Evolutionary conservation across 2,329 filamentous ascomycete genomes (phyloP), one percentile per base, ranked within the genome.

Genomic region (Madurella mycetomatis): DNA sequence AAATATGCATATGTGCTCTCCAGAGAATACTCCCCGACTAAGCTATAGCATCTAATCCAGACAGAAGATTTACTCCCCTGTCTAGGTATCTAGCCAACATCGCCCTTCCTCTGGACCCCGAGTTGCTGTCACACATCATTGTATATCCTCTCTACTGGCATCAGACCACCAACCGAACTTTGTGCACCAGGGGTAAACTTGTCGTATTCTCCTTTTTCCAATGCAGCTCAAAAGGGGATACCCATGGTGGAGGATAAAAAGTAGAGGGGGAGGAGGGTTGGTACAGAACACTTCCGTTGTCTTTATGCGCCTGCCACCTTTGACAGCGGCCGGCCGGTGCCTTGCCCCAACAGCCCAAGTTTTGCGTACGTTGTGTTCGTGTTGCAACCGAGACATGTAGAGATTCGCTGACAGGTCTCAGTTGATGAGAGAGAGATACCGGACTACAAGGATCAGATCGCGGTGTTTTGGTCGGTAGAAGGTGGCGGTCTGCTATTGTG

Each of bases 181-280:
- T 11, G 9, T 37, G 34, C 34, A 47, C 54, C 53, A 47, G 17
- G 45, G 48, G 41, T 49, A 53, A 45, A 53, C 39, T 53, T 56
- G 52, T 56, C 47, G 39, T 53, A 53, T 56, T 50, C 47, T 50
- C 54, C 50, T 47, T 50, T 50, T 42, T 12, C 42, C 47, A 39
- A 3, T 39, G 37, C 34, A 37, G 41, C 37, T 13, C 52, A 40
- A 53, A 55, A 53, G 53, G 43, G 34, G 49, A 32, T 32, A 41
- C 52, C 39, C 46, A 9, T 12, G 34, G 34, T 37, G 37, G 47
- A 48, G 41, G 47, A 49, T 45, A 41, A 49, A 51, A 39, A 51
- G n/a, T n/a, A 19, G 42, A 40, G 32, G 41, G 31, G 34, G 34
- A 25, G 25, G 25, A 7, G 11, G 15, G 32, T 32, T 47, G 54